These are phyloP conservation scores for Aspergillus texensis DNA, from an alignment of 2,329 filamentous ascomycete species.

Conservation along the genomic window DNA sequence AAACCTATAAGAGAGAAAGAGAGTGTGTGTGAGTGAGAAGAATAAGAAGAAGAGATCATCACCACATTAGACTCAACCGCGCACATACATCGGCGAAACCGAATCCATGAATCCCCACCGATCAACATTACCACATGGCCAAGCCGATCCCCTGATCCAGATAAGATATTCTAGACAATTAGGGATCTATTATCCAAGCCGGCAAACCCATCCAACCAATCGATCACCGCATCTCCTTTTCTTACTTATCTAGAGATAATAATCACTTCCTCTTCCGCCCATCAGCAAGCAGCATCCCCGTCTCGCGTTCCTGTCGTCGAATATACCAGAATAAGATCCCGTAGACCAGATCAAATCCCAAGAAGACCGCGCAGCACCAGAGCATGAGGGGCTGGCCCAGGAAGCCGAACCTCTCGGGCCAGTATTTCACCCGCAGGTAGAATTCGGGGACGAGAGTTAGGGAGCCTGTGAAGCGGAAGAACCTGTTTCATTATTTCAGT, in stretches of 20 bases:
- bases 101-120: no score
- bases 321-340: background rate
- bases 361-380: background rate
- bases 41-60: no score
- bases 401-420: background rate
- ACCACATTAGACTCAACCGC: no score
- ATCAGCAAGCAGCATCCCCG: background rate
- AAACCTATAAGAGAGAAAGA: no score
- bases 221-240: no score
- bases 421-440: background rate
- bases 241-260: background rate
- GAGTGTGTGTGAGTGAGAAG: no score
- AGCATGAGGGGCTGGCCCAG: background rate
- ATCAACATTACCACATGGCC: no score
- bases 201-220: background rate
- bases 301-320: background rate
- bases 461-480: background rate
- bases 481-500: background rate
- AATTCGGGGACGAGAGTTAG: background rate
- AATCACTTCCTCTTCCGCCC: background rate
- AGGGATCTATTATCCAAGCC: background rate
- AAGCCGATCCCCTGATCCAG: no score
- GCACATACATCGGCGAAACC: no score
- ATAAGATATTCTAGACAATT: no score
- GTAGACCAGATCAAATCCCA: background rate